These are phyloP conservation scores for Funneliformis caledonium DNA, from an alignment of 371 early-diverging fungal species.

Conservation along the genomic window DNA sequence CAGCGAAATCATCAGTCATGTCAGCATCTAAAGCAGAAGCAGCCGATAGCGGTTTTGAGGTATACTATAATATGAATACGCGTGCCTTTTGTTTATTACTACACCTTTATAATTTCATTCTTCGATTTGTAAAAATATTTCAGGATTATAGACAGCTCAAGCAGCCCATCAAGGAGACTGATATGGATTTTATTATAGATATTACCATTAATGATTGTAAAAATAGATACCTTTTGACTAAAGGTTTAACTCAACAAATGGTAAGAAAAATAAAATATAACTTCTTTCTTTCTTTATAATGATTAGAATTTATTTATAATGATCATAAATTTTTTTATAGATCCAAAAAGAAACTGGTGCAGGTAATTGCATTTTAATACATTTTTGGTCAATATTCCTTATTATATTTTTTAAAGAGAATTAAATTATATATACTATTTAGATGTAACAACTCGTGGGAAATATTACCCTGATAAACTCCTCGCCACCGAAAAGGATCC, in stretches of 20 bases:
- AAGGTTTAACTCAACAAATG: constrained; percentile 73
- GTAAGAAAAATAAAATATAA: constrained; percentile 38
- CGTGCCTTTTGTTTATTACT: constrained; percentile 7
- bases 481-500: constrained; percentile 77
- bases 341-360: constrained; percentile 78
- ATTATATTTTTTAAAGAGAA: background rate
- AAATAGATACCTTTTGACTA: constrained; percentile 80
- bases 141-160: background rate
- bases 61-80: constrained; percentile 34
- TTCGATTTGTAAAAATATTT: background rate
- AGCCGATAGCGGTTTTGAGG: constrained; percentile 21
- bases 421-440: constrained; percentile 21
- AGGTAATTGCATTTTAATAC: constrained; percentile 45
- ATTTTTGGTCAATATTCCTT: background rate
- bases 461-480: constrained; percentile 75
- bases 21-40: background rate
- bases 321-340: constrained; percentile 31
- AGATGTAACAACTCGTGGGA: constrained; percentile 85
- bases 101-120: background rate
- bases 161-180: constrained; percentile 41
- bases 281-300: background rate
- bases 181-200: constrained; percentile 61
- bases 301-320: background rate
- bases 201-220: constrained; percentile 83
- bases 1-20: constrained; percentile 34